A percentile compares a stretch with the other conserved stretches of the same genome.
phyloP scores from a whole-genome alignment of 352 stramenopile species.

The Peronospora destructor region DNA sequence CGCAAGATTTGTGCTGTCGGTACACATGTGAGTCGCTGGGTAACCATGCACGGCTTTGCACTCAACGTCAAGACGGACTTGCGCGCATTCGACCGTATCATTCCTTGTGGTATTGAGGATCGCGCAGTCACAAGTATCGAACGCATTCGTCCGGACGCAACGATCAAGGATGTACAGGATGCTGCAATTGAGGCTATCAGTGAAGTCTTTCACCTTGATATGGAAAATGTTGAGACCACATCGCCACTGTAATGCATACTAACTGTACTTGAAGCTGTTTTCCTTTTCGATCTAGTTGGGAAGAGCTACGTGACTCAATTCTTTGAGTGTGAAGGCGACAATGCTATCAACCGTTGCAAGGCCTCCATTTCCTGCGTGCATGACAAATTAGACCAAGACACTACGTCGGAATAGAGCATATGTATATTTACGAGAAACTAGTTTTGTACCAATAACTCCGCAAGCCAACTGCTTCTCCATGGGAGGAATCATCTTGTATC shows the following conservation, averaged over 20 bases:
- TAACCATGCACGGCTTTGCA: conserved; percentile 97
- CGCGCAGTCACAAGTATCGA: conserved; percentile 81
- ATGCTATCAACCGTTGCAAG: conserved; percentile 65
- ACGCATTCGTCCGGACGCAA: conserved; percentile 39
- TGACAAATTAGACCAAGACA: conserved; percentile 6
- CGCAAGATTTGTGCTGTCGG: conserved; percentile 96
- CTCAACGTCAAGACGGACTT: conserved; percentile 95
- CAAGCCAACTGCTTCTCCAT: conserved; percentile 92
- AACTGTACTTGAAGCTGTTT: conserved; percentile 14
- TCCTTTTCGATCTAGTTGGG: conserved; percentile 15
- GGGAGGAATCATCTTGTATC: conserved; percentile 80
- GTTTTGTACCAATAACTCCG: conserved; percentile 82
- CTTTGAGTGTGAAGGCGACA: conserved; percentile 25
- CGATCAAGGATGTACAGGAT: conserved; percentile 54
- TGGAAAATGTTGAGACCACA: conserved; percentile 36
- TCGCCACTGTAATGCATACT: conserved; percentile 31
- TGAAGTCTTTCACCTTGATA: conserved; percentile 65
- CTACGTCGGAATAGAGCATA: conserved; percentile 21
- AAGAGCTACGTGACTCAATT: conserved; percentile 19
- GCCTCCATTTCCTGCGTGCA: conserved; percentile 45
- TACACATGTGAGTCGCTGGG: conserved; percentile 93
- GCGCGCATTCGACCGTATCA: conserved; percentile 90
- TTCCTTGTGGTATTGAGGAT: conserved; percentile 95
- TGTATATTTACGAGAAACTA: conserved; percentile 2
- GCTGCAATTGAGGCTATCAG: conserved; percentile 56